Evolutionary conservation across 805 yeast genomes (phyloP).

Genomic region (Teunomyces kruisii): DNA sequence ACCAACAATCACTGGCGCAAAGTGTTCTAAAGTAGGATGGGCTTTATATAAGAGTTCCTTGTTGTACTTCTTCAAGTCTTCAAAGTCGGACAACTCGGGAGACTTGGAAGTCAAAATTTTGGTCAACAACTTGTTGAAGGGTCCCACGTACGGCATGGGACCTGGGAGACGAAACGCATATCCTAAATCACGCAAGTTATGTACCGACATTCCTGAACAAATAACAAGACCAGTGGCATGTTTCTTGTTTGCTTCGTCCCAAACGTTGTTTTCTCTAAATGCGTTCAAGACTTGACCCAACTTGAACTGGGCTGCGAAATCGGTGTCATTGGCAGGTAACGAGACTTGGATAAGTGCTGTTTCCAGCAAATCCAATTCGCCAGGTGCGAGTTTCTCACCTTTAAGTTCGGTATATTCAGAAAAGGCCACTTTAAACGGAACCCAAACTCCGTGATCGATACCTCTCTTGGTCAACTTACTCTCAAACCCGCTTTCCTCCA

Average conservation of each 20-base stretch:
- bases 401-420: constrained; percentile 27
- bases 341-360: constrained; percentile 54
- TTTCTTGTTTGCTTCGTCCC: constrained; percentile 25
- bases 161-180: constrained; percentile 14
- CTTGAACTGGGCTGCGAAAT: constrained; percentile 44
- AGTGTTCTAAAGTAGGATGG: constrained; percentile 79
- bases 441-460: constrained; percentile 83
- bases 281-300: constrained; percentile 56
- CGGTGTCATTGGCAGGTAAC: constrained; percentile 37
- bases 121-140: constrained; percentile 51
- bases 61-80: constrained; percentile 30
- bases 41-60: constrained; percentile 44
- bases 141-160: constrained; percentile 47
- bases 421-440: constrained; percentile 73
- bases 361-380: constrained; percentile 40
- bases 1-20: constrained; percentile 62
- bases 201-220: constrained; percentile 79
- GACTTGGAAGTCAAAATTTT: constrained; percentile 33
- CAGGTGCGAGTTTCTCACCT: neutral
- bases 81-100: constrained; percentile 35
- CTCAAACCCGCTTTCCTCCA: constrained; percentile 44
- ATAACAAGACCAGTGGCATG: constrained; percentile 46
- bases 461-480: constrained; percentile 56
- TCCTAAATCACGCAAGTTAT: constrained; percentile 61
- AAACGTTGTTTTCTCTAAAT: constrained; percentile 45